Percentiles rank a stretch among this genome's conserved stretches.
Evolutionary conservation across 2,329 filamentous ascomycete species (phyloP).

Genomic region (Alternaria sp.): DNA sequence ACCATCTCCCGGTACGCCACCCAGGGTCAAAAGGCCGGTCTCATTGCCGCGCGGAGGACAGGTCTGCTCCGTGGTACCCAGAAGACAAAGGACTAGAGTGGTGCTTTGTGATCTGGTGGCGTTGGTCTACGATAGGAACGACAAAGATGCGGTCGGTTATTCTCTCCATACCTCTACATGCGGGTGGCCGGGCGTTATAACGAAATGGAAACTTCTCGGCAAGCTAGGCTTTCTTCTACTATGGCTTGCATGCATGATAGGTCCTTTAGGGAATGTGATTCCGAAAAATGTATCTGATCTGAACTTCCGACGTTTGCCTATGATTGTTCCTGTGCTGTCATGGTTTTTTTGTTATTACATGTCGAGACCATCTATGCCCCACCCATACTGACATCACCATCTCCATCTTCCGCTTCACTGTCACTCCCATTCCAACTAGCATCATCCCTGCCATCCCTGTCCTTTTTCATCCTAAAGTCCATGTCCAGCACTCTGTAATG

Average conservation of each 20-base stretch:
- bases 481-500: slow-evolving; percentile 67
- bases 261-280: slow-evolving; percentile 50
- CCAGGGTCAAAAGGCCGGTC: slow-evolving; percentile 99
- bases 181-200: slow-evolving; percentile 52
- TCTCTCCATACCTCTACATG: slow-evolving; percentile 50
- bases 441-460: slow-evolving; percentile 14
- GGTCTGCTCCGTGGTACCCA: slow-evolving; percentile 99
- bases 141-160: slow-evolving; percentile 49
- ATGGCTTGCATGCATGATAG: slow-evolving; percentile 48
- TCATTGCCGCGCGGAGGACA: slow-evolving; percentile 99
- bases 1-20: slow-evolving; percentile 98
- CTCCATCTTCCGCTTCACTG: slow-evolving; percentile 19
- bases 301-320: slow-evolving; percentile 31
- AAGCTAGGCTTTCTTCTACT: slow-evolving; percentile 41
- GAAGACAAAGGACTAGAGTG: slow-evolving; percentile 88
- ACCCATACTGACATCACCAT: slow-evolving; percentile 4
- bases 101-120: slow-evolving; percentile 37
- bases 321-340: neutral
- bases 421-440: slow-evolving; percentile 10
- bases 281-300: slow-evolving; percentile 49
- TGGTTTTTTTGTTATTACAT: neutral
- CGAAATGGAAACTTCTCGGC: slow-evolving; percentile 42
- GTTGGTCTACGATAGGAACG: slow-evolving; percentile 36
- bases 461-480: slow-evolving; percentile 50
- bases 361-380: neutral